phyloP scores from a whole-genome alignment of 768 basidiomycete genomes.

The Pleurotus pulmonarius region DNA sequence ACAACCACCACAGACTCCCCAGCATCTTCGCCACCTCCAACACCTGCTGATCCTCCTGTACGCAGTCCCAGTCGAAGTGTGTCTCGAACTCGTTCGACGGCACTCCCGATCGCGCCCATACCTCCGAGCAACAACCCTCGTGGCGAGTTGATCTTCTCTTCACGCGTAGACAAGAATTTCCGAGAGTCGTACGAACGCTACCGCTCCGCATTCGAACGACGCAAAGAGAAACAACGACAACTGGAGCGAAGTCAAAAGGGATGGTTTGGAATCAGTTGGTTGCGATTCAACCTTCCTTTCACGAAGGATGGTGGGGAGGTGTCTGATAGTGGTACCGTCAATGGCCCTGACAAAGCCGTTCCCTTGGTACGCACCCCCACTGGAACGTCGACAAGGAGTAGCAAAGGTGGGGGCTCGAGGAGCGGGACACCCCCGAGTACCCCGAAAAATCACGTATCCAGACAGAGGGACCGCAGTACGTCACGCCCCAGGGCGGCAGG shows the following conservation, averaged over 20 bases:
- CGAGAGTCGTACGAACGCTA: constrained; percentile 92
- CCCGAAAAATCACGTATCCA: constrained; percentile 8
- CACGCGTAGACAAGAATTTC: constrained; percentile 77
- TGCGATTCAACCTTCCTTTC: not conserved
- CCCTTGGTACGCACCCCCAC: not conserved
- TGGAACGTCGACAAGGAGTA: constrained; percentile 20
- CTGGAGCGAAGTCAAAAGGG: constrained; percentile 19
- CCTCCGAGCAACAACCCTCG: constrained; percentile 87
- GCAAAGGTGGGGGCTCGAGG: constrained; percentile 24
- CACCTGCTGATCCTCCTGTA: constrained; percentile 14
- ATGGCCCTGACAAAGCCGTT: not conserved
- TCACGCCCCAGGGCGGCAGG: not conserved
- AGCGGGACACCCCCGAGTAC: constrained; percentile 31
- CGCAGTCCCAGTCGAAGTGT: constrained; percentile 21
- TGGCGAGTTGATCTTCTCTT: constrained; percentile 95
- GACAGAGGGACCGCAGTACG: constrained; percentile 2
- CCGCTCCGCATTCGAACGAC: constrained; percentile 79
- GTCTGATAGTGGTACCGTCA: not conserved
- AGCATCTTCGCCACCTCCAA: constrained; percentile 15
- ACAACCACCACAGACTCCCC: constrained; percentile 26
- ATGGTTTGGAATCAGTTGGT: constrained; percentile 27
- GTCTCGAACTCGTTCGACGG: constrained; percentile 32
- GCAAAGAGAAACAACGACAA: constrained; percentile 62
- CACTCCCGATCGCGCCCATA: constrained; percentile 71
- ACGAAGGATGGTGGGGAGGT: not conserved